Evolutionary conservation across 2,329 filamentous ascomycete species (phyloP).

Genomic region (Ophiostoma fasciatum): DNA sequence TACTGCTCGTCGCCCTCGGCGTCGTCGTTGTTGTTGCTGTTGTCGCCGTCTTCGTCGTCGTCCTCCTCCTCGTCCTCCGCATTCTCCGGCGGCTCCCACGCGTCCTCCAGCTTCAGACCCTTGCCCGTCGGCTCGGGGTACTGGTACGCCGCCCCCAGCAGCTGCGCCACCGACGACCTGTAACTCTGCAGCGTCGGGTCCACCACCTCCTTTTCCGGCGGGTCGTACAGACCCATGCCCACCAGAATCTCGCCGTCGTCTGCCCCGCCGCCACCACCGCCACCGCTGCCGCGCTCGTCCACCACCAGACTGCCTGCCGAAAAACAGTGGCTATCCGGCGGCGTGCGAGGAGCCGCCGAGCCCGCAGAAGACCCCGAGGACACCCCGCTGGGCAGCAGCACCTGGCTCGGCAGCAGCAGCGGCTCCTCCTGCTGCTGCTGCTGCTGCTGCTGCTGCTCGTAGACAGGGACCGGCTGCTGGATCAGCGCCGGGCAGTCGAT

Average conservation of each 20-base stretch:
- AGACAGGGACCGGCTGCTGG: too few relatives aligned
- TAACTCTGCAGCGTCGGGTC: constrained; percentile 39
- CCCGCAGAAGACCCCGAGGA: too few relatives aligned
- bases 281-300: too few relatives aligned
- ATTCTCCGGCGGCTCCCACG: constrained; percentile 54
- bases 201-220: constrained; percentile 41
- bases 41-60: constrained; percentile 31
- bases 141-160: constrained; percentile 36
- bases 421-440: not conserved
- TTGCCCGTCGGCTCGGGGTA: constrained; percentile 42
- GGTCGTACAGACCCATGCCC: constrained; percentile 72
- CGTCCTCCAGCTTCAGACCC: constrained; percentile 68
- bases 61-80: constrained; percentile 42
- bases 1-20: constrained; percentile 20
- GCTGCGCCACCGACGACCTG: constrained; percentile 35
- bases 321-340: constrained; percentile 34
- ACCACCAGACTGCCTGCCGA: too few relatives aligned
- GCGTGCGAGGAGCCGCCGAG: constrained; percentile 36
- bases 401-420: not conserved
- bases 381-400: too few relatives aligned
- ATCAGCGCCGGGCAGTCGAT: constrained; percentile 11
- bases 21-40: constrained; percentile 28
- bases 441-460: not conserved
- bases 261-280: constrained; percentile 34
- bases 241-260: constrained; percentile 53